A percentile compares a stretch with the other conserved stretches of the same genome.
phyloP scores from a whole-genome alignment of 2,329 filamentous ascomycete genomes.

The Phyllosticta capitalensis region DNA sequence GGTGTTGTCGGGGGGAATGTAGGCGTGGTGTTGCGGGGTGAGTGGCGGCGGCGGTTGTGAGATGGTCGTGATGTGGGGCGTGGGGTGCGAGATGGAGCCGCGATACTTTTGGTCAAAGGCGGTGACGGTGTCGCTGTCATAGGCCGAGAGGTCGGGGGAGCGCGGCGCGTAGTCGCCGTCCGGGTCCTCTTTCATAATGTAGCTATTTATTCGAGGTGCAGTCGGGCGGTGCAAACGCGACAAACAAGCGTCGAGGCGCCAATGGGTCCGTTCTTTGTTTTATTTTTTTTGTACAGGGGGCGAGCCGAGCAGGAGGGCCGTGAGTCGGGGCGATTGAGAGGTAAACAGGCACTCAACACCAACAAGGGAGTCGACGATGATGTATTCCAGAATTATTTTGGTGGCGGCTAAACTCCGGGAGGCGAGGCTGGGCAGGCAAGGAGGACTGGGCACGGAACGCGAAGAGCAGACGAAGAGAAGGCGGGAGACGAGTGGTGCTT shows the following conservation, averaged over 20 bases:
- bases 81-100: conserved; percentile 17
- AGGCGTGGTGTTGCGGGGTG: conserved; percentile 19
- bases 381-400: too few relatives aligned
- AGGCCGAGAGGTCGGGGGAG: conserved; percentile 36
- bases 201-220: conserved; percentile 6
- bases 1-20: conserved; percentile 21
- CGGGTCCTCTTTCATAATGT: conserved; percentile 1
- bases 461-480: background rate
- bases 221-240: conserved; percentile 3
- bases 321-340: background rate
- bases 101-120: conserved; percentile 22
- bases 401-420: too few relatives aligned
- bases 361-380: too few relatives aligned
- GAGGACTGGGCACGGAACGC: too few relatives aligned
- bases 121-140: conserved; percentile 32
- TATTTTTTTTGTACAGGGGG: background rate
- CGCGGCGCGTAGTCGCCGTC: conserved; percentile 11
- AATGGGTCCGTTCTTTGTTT: background rate
- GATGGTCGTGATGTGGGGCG: conserved; percentile 10
- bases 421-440: too few relatives aligned
- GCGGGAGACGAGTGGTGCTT: background rate
- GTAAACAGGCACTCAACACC: too few relatives aligned
- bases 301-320: background rate
- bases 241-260: background rate
- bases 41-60: conserved; percentile 16